Evolutionary conservation across 1,284 basidiomycete genomes (phyloP), one percentile per base, ranked within the genome.

Genomic region (Cystobasidiaceae sp.): DNA sequence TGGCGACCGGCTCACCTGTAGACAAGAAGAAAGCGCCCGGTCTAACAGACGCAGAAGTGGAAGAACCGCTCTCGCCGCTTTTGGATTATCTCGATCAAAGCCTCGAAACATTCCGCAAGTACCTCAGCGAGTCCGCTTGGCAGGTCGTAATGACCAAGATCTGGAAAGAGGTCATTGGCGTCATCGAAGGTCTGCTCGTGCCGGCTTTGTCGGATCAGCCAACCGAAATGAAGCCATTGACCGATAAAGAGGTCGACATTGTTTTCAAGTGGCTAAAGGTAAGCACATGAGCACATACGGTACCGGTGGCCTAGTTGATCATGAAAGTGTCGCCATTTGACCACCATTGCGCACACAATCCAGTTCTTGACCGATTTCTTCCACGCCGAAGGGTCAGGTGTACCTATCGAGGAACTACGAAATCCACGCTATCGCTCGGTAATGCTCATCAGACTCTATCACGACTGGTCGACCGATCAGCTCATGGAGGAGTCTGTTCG

Each of bases 231-330:
- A 86, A 87, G 70, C 87, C 92, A 13, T 76, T 98, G 72, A 86
- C 83, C 34, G 93, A 96, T 73, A 93, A 94, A 78, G 94, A 97
- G 79, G 89, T 97, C 28, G 94, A 97, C 74, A 88, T 98, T 63
- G 94, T 93, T 9, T 93, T 97, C 80, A 96, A 93, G 75, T 98
- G 96, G 96, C 78, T 97, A 55, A 92, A 91, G 83, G 90, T 89
- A 67, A 25, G 79, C n/a, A n/a, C n/a, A n/a, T n/a, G n/a, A n/a
- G n/a, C n/a, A n/a, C n/a, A n/a, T 72, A 2, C 19, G n/a, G 21
- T 21, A 19, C 21, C 13, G 57, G 19, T 34, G n/a, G 41, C 39
- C 6, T 1, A 8, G n/a, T 30, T 11, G 6, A 5, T 21, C 30
- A 15, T 30, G 13, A 6, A 19, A 21, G 39, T 15, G n/a, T 46